Evolutionary conservation across 2,329 filamentous ascomycete genomes (phyloP), one percentile per base, ranked within the genome.

Genomic region (Colletotrichum echinochloae): DNA sequence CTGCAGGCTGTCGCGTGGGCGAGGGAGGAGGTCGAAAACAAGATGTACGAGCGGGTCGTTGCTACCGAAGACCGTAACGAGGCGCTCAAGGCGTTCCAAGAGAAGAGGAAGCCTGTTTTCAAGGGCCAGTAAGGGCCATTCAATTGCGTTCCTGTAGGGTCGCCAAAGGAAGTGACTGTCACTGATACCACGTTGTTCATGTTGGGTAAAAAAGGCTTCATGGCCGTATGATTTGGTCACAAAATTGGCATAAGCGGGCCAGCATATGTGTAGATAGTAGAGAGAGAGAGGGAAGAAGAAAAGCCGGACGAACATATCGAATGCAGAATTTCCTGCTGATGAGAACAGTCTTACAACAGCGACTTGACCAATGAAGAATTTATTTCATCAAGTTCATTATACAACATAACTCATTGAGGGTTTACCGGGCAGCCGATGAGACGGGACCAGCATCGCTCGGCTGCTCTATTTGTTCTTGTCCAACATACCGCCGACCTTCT

Each of bases 61-160:
- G 88, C 86, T 72, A 97, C 94, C 0, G 91, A 95, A 78, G 96
- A 99, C 83, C 87, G 95, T 70, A 85, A 94, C 76, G 96, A 98
- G 86, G 96, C 96, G 44, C 84, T 99, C 73, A 88, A 83, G 79
- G 96, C 96, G 0, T 99, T 99, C 83, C 82, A 81, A 70, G 88
- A 90, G 78, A 90, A 89, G 85, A 83, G 88, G 74, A 88, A 85
- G 79, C 86, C 88, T 20, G 81, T 86, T 5, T 90, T 90, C 75
- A 87, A 84, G 77, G 87, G 88, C 1, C 80, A 84, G 75, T 89
- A 41, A 54, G 41, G 12, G 49, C 11, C 23, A 9, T 12, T 4
- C 18, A 28, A 14, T 14, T 26, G 37, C 12, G 4, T 30, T 39
- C 54, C 6, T 16, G 8, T 20, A 1, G 5, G 8, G 23, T 18